Conservation (phyloP, 257 asterid genomes). For the Gardenia jasminoides region DNA sequence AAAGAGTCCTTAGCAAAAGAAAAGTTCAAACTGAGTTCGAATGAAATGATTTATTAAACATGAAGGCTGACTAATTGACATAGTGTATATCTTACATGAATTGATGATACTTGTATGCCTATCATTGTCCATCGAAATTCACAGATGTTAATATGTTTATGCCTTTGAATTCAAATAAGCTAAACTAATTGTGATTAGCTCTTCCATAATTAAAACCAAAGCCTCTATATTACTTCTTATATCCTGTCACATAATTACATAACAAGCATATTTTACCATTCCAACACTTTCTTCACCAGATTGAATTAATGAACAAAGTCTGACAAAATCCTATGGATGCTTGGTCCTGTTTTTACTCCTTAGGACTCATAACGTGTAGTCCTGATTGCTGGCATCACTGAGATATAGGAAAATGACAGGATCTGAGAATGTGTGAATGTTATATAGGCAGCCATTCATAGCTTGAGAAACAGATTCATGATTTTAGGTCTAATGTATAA, state of each 20-base stretch:
- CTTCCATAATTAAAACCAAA: not conserved
- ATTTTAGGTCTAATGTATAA: not conserved
- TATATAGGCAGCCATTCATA: not conserved
- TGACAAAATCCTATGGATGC: too few species aligned
- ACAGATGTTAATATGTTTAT: not conserved
- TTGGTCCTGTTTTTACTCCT: too few species aligned
- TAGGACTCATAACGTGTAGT: too few species aligned
- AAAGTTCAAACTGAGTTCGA: constrained; percentile 19
- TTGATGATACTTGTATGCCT: not conserved
- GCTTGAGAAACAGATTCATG: not conserved
- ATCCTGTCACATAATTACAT: too few species aligned
- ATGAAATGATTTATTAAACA: not conserved
- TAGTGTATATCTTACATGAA: not conserved
- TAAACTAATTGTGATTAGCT: not conserved
- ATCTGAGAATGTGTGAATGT: not conserved
- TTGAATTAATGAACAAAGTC: too few species aligned
- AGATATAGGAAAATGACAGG: not conserved
- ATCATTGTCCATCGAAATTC: not conserved
- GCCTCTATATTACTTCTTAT: too few species aligned
- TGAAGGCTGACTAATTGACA: not conserved
- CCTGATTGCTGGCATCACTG: not conserved
- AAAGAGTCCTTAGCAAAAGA: constrained; percentile 48
- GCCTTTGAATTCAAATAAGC: not conserved
- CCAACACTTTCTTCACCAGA: too few species aligned
- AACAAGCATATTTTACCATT: too few species aligned